Evolutionary conservation across 495 filamentous ascomycete species (phyloP), one percentile per base, ranked within the genome.

Genomic region (Tricharina praecox): DNA sequence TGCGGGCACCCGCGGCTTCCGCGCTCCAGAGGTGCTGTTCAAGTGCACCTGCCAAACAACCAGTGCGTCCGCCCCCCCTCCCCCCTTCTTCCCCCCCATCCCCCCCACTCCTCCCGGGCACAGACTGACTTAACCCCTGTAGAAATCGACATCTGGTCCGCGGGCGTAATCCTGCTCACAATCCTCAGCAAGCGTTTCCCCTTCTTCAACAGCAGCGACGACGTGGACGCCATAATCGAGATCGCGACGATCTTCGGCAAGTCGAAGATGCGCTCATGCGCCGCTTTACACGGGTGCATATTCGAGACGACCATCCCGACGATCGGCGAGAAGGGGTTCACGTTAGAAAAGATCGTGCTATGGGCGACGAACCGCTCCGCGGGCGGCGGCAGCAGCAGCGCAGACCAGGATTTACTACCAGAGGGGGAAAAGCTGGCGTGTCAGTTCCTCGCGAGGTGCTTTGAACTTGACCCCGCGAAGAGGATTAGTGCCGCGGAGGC

Each of bases 21-120:
- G 90, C 20, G 92, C 90, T 0, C 90, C 90, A 34, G 90, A 97
- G 62, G 90, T 97, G 13, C 73, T 97, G 0, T 81, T 97, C 64
- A 97, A 97, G 64, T 97, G 90, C 63, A 96, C 92, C 0, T 79
- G 81, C 33, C 90, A 97, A 63, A 93, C 81, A n/a, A 85, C 81
- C 5, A 85, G 61, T 63, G 21, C 47, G 61, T 57, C 15, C 40
- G n/a, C 1, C 11, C 33, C n/a, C 7, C 28, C 7, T 32, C 28
- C 28, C 28, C 28, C 28, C 13, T 32, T 13, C 28, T 32, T 13
- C 28, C 1, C 10, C 3, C 32, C n/a, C 42, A 37, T 37, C 16
- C 4, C 5, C 34, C 7, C 4, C 34, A 11, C 9, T 5, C 18
- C 34, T 37, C n/a, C n/a, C n/a, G n/a, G 15, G 15, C 9, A 18